Evolutionary conservation across 352 stramenopile species (phyloP), one percentile per base, ranked within the genome.

Genomic region (Globisporangium radiosum): DNA sequence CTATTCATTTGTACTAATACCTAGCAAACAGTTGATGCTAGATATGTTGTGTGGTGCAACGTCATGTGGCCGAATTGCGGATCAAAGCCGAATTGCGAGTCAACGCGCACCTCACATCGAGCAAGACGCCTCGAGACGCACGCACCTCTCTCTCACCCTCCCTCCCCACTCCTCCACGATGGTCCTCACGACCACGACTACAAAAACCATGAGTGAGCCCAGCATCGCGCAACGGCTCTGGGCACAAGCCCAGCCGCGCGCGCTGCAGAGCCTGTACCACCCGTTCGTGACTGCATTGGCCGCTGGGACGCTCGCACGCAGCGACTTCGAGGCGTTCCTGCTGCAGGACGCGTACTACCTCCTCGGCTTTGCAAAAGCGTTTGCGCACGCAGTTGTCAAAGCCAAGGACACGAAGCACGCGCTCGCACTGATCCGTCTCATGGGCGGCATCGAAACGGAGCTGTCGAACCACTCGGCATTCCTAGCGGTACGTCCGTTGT

Each of bases 301-400:
- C 5, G 60, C 60, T 0, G 76, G 76, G 14, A 62, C 60, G 54
- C 68, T 86, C 48, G 57, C 65, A 0, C 47, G 38, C 14, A 44
- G 54, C 2, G 59, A 69, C 60, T 86, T 86, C 58, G 48, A 79
- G 48, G 61, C 65, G 44, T 86, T 81, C 51, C 56, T 86, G 56
- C 61, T 79, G 52, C 76, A 86, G 64, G 76, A 86, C 61, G 73
- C 76, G 39, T 84, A 75, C 66, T 86, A 71, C 54, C 59, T 86
- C 17, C 60, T 77, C 33, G 73, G 64, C 5, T 86, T 86, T 56
- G 63, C 68, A 47, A 71, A 80, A 64, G 73, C 76, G 36, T 86
- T 80, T 59, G 76, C 71, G 54, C 62, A 66, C 44, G 73, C 73
- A 4, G 59, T 78, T 47, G 76, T 68, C 56, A 86, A 86, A 64